Base-by-base conservation (phyloP, 192 early-diverging fungal species). In the Coemansia sp. region DNA sequence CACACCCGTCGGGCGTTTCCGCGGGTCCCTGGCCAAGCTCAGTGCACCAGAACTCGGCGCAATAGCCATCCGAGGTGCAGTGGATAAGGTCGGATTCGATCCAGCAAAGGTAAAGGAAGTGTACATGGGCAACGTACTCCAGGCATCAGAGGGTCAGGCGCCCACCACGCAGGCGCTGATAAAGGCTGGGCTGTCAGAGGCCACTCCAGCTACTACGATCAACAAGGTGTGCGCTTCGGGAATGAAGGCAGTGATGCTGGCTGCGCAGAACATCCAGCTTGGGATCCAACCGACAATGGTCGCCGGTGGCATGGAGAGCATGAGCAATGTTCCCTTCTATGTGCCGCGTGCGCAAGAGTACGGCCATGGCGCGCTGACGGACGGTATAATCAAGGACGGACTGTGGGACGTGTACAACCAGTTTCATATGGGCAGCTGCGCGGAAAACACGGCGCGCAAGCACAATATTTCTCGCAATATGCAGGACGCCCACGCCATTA, bases 141-240 rank as follows among this genome's bases (percentile, higher is more conserved):
- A 92, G 67, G 93, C 93, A 19, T 88, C 83, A 65, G 66, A 93
- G 22, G 95, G 96, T 58, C 95, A 98, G 81, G 87, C 95, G 11
- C 95, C 96, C 25, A 92, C 96, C 8, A 89, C 95, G 21, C 96
- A 98, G 81, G 96, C 91, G 57, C 86, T 89, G 33, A 73, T 98
- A 22, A 85, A 81, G 61, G 95, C 96, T 23, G 91, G 91, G 10
- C 81, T 92, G 36, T 67, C 85, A 30, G 72, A 87, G 51, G 84
- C 89, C 17, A 95, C 94, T 25, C 94, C 96, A 60, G 93, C 94
- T 19, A 95, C 95, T 4, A 96, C 97, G 57, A 90, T 98, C 83
- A 98, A 98, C 85, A 98, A 98, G 77, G 97, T 98, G 19, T 98
- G 97, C 80, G 94, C 95, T 9, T 95, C 94, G 1, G 97, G 95